These are phyloP conservation scores for Suillus lakei DNA, from an alignment of 768 basidiomycete species.

Conservation along the genomic window DNA sequence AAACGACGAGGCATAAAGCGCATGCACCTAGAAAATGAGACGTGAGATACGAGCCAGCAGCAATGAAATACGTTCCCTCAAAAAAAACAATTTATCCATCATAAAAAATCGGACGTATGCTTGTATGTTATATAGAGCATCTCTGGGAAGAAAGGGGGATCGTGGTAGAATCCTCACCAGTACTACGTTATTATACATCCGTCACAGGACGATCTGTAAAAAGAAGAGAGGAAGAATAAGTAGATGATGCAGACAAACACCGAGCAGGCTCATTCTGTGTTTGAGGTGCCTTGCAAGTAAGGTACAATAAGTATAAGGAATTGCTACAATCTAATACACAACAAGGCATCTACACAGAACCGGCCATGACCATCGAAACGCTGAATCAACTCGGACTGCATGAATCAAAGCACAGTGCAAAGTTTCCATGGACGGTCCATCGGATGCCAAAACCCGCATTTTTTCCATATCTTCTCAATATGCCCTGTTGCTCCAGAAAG, in stretches of 20 bases:
- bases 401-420: too few species aligned
- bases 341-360: too few species aligned
- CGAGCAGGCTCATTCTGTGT: too few species aligned
- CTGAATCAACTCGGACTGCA: too few species aligned
- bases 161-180: slow-evolving; percentile 7
- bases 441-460: too few species aligned
- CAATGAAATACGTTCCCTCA: slow-evolving; percentile 41
- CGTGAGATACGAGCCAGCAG: background rate
- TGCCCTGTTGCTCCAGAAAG: too few species aligned
- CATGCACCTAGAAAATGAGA: background rate
- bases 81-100: slow-evolving; percentile 57
- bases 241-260: slow-evolving; percentile 14
- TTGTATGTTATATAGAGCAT: slow-evolving; percentile 64
- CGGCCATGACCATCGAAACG: too few species aligned
- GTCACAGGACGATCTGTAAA: background rate
- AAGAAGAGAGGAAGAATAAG: slow-evolving; percentile 1
- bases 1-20: background rate
- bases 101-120: slow-evolving; percentile 75
- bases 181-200: background rate
- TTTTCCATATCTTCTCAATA: too few species aligned
- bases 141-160: slow-evolving; percentile 32
- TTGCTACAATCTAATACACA: too few species aligned
- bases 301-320: too few species aligned
- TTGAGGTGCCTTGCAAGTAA: too few species aligned
- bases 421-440: too few species aligned